These are phyloP conservation scores for Candida morakotiae DNA, from an alignment of 805 yeast genomes.

Conservation along the genomic window DNA sequence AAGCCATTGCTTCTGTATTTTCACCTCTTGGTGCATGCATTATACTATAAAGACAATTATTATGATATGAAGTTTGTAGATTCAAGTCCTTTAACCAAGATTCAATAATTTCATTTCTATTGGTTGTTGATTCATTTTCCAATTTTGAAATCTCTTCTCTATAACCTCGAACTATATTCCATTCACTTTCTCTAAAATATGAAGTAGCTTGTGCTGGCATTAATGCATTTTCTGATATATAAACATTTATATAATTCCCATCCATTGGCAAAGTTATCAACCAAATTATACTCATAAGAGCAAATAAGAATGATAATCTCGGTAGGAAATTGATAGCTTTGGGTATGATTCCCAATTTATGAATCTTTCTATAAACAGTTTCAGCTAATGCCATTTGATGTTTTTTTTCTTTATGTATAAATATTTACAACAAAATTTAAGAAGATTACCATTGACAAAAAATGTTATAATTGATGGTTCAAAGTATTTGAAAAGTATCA, in stretches of 20 bases:
- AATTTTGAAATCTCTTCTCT: constrained; percentile 52
- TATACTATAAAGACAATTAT: constrained; percentile 61
- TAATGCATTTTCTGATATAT: constrained; percentile 92
- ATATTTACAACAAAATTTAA: constrained; percentile 1
- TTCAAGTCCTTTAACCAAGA: constrained; percentile 72
- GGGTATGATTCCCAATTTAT: constrained; percentile 38
- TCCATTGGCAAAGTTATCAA: constrained; percentile 67
- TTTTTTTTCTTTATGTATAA: constrained; percentile 5
- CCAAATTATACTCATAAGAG: constrained; percentile 34
- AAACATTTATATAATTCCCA: constrained; percentile 79
- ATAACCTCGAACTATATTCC: constrained; percentile 88
- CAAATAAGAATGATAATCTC: constrained; percentile 26
- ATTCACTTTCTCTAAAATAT: constrained; percentile 88
- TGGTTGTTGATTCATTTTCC: constrained; percentile 21
- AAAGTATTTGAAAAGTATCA: not conserved
- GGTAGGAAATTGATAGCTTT: constrained; percentile 31
- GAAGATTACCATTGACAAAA: constrained; percentile 6
- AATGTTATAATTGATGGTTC: constrained; percentile 4
- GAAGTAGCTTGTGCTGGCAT: constrained; percentile 95
- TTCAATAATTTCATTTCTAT: constrained; percentile 45
- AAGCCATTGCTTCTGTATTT: constrained; percentile 90
- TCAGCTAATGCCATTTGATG: constrained; percentile 44
- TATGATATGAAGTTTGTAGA: constrained; percentile 49
- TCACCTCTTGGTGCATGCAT: constrained; percentile 94
- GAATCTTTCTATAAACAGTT: constrained; percentile 32